Evolutionary conservation across 75 land plant genomes (phyloP), one percentile per base, ranked within the genome.

Genomic region (Cunninghamia lanceolata): DNA sequence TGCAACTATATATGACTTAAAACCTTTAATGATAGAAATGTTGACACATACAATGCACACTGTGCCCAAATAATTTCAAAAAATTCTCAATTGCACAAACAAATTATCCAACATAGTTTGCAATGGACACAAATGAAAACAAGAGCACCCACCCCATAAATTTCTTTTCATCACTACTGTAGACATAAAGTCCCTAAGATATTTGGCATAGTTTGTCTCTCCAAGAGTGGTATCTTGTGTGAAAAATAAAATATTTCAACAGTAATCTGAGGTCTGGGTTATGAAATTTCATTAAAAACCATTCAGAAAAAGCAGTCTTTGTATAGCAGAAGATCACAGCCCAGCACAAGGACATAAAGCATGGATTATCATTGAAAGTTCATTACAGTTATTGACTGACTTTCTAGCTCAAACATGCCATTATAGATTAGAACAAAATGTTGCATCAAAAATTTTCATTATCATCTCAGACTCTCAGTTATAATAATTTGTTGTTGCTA

Each of bases 391-490:
- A 28, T 80, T 40, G 30, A 43, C 46, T 28, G 28, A 43, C 13
- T 80, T 13, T 80, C 82, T 80, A 80, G 34, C 82, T 78, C 82
- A 80, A 43, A 3, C 82, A 80, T 80, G 13, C 10, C 14, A 43
- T 9, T 80, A 45, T 45, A 7, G 52, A 38, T 39, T 42, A 45
- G 82, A 80, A 80, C 82, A 80, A 3, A 28, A 80, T 32, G 75
- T 34, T 73, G 14, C 34, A 34, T 34, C 36, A 34, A 73, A 14
- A 34, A 73, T 34, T 73, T 14, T 11, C 34, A 73, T 73, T n/a
- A 45, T 80, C 14, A 28, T 28, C 82, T 80, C 46, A 45, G 5
- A 28, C 9, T 28, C 82, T 80, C 46, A 45, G 5, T 43, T 25
- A 80, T 45, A 40, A 9, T n/a, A 32, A 25, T 1, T 38, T 42